Percentiles rank a stretch among this genome's conserved stretches.
phyloP scores from a whole-genome alignment of 768 basidiomycete species.

The Lactifluus echinatus region DNA sequence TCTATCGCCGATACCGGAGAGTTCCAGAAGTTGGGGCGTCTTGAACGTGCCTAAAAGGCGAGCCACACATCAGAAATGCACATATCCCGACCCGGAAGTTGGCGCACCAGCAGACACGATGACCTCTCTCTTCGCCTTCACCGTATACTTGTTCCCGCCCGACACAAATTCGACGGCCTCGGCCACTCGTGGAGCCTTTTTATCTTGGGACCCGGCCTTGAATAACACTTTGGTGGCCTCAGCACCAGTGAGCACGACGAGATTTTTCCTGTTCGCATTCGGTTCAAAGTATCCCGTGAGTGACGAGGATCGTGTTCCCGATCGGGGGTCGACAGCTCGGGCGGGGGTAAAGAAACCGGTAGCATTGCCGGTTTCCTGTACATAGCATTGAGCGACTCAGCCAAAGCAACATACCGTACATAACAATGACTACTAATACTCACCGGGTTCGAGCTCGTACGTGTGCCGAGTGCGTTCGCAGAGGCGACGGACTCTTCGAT shows the following conservation, averaged over 20 bases:
- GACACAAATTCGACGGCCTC: constrained; percentile 29
- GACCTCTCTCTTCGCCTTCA: constrained; percentile 34
- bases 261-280: constrained; percentile 13
- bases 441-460: constrained; percentile 14
- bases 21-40: constrained; percentile 28
- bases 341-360: constrained; percentile 18
- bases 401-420: too few relatives aligned
- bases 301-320: constrained; percentile 17
- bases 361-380: constrained; percentile 13
- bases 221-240: constrained; percentile 15
- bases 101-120: constrained; percentile 28
- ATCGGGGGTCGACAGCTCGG: constrained; percentile 16
- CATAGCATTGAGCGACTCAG: neutral
- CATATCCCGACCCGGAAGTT: neutral
- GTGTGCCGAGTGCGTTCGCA: constrained; percentile 12
- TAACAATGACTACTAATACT: too few relatives aligned
- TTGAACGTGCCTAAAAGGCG: constrained; percentile 28
- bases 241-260: constrained; percentile 16
- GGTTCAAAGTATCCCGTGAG: constrained; percentile 19
- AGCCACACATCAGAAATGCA: neutral
- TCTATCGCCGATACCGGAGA: constrained; percentile 31
- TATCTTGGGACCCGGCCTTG: neutral
- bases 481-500: constrained; percentile 16
- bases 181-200: constrained; percentile 22
- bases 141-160: constrained; percentile 24